Base-by-base conservation (phyloP, 2,329 filamentous ascomycete genomes). In the Ceratocystis destructans region DNA sequence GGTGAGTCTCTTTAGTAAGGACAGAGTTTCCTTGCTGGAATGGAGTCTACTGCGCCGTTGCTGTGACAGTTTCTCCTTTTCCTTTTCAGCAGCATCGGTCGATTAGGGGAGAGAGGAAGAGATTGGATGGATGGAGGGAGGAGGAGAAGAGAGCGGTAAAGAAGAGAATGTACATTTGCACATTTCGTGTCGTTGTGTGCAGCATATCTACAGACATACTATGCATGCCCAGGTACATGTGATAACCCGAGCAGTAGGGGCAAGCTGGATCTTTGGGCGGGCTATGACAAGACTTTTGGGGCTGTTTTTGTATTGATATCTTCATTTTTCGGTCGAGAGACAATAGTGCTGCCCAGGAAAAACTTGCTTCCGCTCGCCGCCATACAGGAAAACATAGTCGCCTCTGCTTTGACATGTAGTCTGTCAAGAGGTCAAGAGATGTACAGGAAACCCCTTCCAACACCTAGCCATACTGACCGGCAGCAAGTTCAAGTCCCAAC, bases 1-100 rank as follows among this genome's bases (percentile, higher is more conserved):
- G 37, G 37, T 41, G 10, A 41, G 12, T 12, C 37, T 41, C 37
- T 41, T 15, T 4, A 4, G 12, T 5, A 41, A 41, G 37, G 37
- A 41, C 37, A 15, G 37, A 41, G 37, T 41, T 12, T 41, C 12
- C 37, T 15, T 28, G 12, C 25, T 57, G 53, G 53, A 57, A 57
- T 57, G 53, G 53, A 57, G 53, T 17, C 53, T 57, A 57, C 53
- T 28, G 53, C 53, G 53, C 25, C 53, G 53, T 57, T 57, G 53
- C 53, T 28, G 53, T 57, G 25, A 28, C 28, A 57, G 53, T 28
- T 57, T 41, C 37, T 41, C 37, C 37, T 41, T 41, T 41, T 41
- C 37, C 12, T 41, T 41, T 57, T 57, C 53, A 57, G 53, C 53
- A 57, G 53, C 53, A 17, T n/a, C 12, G 25, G 53, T 57, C 53